Percentiles rank a stretch among this genome's conserved stretches.
Evolutionary conservation across 2,329 filamentous ascomycete genomes (phyloP).

Genomic region (Cladosporium halotolerans): DNA sequence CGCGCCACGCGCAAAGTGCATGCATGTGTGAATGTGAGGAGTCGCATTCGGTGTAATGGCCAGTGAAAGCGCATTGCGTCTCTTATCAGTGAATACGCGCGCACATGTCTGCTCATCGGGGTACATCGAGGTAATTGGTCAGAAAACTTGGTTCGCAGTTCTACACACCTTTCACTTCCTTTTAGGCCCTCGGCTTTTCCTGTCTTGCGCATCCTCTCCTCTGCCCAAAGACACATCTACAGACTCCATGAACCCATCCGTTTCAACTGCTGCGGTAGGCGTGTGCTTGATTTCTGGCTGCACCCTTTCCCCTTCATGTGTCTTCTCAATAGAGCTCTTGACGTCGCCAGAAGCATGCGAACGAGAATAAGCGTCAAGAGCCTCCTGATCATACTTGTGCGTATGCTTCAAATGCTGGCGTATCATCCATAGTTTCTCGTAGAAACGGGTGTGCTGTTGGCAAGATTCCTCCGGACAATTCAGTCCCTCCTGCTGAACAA

Average conservation of each 20-base stretch:
- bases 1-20: not conserved
- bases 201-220: not conserved
- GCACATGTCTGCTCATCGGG: too few species aligned
- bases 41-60: too few species aligned
- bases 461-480: conserved; percentile 25
- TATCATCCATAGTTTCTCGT: conserved; percentile 24
- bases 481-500: not conserved
- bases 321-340: not conserved
- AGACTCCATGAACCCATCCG: conserved; percentile 31
- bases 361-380: conserved; percentile 4
- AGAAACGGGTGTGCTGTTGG: conserved; percentile 20
- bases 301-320: not conserved
- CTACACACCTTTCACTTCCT: not conserved
- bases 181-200: conserved; percentile 31
- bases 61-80: too few species aligned
- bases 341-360: not conserved
- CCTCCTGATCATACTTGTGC: conserved; percentile 21
- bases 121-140: too few species aligned
- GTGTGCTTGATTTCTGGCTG: too few species aligned
- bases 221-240: conserved; percentile 33
- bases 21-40: not conserved
- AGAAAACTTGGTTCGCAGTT: too few species aligned
- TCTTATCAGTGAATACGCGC: too few species aligned
- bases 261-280: conserved; percentile 2
- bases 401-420: conserved; percentile 28